Base-by-base conservation (phyloP, 1,139 yeast genomes). In the Debaryomycetaceae sp. region DNA sequence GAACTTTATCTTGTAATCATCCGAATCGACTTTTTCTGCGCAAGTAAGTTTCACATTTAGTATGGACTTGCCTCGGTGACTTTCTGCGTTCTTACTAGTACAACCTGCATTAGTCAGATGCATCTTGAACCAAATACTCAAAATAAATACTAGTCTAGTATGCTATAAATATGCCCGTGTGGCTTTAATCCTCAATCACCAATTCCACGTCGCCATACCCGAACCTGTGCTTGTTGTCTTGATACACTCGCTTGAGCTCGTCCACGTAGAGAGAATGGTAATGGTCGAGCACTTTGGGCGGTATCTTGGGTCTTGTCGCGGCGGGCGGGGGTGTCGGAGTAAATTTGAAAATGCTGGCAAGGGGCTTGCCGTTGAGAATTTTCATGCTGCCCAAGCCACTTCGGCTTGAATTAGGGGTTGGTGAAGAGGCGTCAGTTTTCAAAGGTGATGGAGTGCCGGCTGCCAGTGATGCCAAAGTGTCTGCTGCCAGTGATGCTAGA, bases 261-360 rank as follows among this genome's bases (percentile, higher is more conserved):
- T 72, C 68, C n/a, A 80, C 68, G 47, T 90, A 90, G 23, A 74
- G 45, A 18, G 56, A 58, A 50, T 90, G 97, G 45, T 81, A 85
- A 37, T 76, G 64, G 32, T 81, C 79, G 15, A 90, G 64, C 32
- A 63, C 36, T 23, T 57, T 63, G 13, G 49, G 58, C 2, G 71
- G 68, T 13, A 62, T 44, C 32, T 58, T 57, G 20, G 8, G 20
- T 6, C 8, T 7, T 4, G 55, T 39, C 28, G 44, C 47, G 21
- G 35, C 33, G n/a, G 43, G 21, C 2, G 45, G 31, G 12, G 32
- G 31, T 25, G 38, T 43, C 13, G 45, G 39, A 30, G 40, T 37
- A 11, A 36, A 34, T 27, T 43, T 52, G 40, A 48, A 54, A 26
- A 52, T 35, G 30, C 44, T 48, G 4, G 58, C 39, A 25, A 53